These are phyloP conservation scores for Alternaria panax DNA, from an alignment of 2,329 filamentous ascomycete species.

Conservation along the genomic window DNA sequence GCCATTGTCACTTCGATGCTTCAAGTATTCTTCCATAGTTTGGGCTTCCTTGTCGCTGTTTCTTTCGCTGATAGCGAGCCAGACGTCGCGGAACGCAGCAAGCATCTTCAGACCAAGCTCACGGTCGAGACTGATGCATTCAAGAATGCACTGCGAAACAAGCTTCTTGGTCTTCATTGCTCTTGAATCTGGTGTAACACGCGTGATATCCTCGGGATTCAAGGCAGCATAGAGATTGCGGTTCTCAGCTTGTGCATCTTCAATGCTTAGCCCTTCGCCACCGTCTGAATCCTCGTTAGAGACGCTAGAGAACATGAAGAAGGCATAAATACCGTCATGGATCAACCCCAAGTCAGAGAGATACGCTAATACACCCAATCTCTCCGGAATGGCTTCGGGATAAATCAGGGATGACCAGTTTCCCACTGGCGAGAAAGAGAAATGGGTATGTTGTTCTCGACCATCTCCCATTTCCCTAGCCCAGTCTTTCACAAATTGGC, in stretches of 20 bases:
- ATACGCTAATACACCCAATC: neutral
- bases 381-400: slow-evolving; percentile 2
- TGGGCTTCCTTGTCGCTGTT: neutral
- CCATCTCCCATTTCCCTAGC: neutral
- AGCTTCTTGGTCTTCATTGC: slow-evolving; percentile 2
- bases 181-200: neutral
- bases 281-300: neutral
- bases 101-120: slow-evolving; percentile 2
- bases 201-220: neutral
- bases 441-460: neutral
- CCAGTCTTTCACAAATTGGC: neutral
- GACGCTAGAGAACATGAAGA: neutral
- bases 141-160: neutral
- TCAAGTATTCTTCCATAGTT: slow-evolving; percentile 3
- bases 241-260: slow-evolving; percentile 1
- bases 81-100: neutral
- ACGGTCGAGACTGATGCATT: neutral
- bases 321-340: neutral
- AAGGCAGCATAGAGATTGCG: neutral
- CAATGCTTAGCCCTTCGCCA: neutral
- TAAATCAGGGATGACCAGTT: slow-evolving; percentile 2
- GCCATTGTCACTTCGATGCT: neutral
- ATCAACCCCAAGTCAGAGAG: neutral
- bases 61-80: neutral
- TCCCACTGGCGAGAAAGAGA: neutral